A percentile compares a stretch with the other conserved stretches of the same genome.
Conservation (phyloP, 176 grass and related monocot species). For the Rhynchospora pubera region DNA sequence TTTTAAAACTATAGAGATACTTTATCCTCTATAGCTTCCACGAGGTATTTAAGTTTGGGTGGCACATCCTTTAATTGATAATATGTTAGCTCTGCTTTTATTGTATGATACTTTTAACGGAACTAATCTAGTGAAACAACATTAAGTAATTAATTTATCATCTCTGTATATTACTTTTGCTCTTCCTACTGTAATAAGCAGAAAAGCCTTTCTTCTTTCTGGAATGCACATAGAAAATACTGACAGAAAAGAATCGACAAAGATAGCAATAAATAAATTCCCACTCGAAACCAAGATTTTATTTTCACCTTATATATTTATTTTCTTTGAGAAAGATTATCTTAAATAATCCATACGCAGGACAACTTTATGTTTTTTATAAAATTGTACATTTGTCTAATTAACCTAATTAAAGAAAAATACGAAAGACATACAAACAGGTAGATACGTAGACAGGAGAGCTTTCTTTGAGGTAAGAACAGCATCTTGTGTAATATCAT, state of each 20-base stretch:
- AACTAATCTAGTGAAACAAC: no score
- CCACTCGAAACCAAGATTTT: no score
- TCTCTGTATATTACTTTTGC: no score
- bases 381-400: not conserved
- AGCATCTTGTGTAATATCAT: constrained; percentile 7
- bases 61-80: not conserved
- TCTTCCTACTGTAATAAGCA: no score
- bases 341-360: not conserved
- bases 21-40: not conserved
- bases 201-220: no score
- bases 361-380: not conserved
- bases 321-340: not conserved
- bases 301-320: not conserved
- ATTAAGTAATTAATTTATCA: no score
- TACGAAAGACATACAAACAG: not conserved
- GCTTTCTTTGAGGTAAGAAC: not conserved
- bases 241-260: no score
- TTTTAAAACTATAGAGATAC: not conserved
- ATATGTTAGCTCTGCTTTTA: no score
- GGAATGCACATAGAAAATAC: no score
- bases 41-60: not conserved
- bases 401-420: not conserved
- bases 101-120: no score
- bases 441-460: not conserved
- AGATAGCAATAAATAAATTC: no score